Evolutionary conservation across 768 basidiomycete species (phyloP).

Genomic region (Termitomyces sp.): DNA sequence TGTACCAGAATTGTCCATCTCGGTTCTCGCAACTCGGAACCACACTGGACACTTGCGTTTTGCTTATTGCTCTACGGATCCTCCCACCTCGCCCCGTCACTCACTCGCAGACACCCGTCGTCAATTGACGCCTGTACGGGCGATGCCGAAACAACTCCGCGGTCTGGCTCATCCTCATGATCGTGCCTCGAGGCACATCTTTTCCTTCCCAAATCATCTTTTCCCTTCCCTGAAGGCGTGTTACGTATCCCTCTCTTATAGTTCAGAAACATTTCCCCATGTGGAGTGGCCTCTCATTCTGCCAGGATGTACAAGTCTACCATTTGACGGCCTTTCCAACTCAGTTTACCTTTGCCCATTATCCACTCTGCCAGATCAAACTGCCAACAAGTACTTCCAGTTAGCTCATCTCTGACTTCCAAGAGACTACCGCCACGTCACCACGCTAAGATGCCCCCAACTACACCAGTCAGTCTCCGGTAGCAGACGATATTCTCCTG

Average conservation of each 20-base stretch:
- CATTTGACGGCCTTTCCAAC: neutral
- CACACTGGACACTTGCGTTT: neutral
- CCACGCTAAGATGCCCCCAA: neutral
- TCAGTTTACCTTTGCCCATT: neutral
- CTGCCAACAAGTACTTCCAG: neutral
- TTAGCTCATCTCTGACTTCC: neutral
- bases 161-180: neutral
- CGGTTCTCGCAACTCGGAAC: neutral
- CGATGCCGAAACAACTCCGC: neutral
- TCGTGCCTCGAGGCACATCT: neutral
- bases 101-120: neutral
- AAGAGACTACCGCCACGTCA: neutral
- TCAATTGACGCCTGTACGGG: neutral
- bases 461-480: neutral
- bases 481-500: neutral
- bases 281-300: neutral
- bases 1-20: neutral
- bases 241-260: neutral
- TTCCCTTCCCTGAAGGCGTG: neutral
- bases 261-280: neutral
- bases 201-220: neutral
- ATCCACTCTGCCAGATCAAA: neutral
- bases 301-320: neutral
- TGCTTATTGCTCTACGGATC: too few relatives aligned
- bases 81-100: neutral